Base-by-base conservation (phyloP, 768 basidiomycete species). In the Kwoniella mangroviensis region DNA sequence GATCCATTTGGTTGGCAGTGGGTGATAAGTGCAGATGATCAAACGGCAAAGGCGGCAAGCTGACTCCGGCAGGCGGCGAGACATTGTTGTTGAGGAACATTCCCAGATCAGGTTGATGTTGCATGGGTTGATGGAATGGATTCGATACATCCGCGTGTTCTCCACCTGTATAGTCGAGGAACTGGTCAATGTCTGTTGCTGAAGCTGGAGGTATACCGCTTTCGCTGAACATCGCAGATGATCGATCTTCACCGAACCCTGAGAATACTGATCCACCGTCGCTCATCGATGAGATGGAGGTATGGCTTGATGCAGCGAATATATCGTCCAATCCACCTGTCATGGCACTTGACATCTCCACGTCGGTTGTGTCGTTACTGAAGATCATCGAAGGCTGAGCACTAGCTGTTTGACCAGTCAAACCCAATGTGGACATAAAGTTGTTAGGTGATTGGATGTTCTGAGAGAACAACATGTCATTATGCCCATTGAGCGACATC, bases 91-190 rank as follows among this genome's bases (percentile, higher is more conserved):
- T 60, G 41, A 60, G 41, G 19, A 45, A 56, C 56, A 57, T 40
- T 4, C 21, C 28, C 21, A 65, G 53, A 15, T 65, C 65, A 28
- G 70, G 69, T 43, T 72, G 63, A 9, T n/a, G 19, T 43, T 60
- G 58, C 12, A 41, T 28, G 3, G 34, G 58, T 43, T 60, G 58
- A 22, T 66, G 40, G 66, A 63, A 73, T 21, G 62, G 56, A 49
- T 69, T 78, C 66, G 42, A 55, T 4, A 70, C 64, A 15, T 74
- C 75, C 24, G 58, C 28, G 51, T 72, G 67, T 21, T 74, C 73
- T 10, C 74, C 74, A 28, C 76, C 79, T 5, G 76, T 74, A 63
- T 70, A 80, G 52, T 80, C 79, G 21, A 80, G 69, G 72, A 80
- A 79, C 13, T 63, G 63, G 51, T 79, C 75, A 65, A 77, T 75